Evolutionary conservation across 306 rosid species (phyloP), one percentile per base, ranked within the genome.

Genomic region (Medicago truncatula): DNA sequence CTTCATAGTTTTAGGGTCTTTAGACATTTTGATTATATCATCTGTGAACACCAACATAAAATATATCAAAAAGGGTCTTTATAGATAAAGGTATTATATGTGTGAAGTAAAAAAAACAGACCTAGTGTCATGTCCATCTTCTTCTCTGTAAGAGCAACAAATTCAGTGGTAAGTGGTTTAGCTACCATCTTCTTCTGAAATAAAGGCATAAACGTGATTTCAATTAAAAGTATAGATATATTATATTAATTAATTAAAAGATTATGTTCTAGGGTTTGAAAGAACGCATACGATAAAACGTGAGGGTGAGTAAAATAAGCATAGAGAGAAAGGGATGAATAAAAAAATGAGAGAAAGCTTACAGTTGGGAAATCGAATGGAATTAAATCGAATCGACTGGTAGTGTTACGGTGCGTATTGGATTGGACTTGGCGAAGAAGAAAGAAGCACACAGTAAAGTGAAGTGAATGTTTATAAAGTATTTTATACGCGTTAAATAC

Each of bases 121-220:
- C 98, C 98, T 78, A 96, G 62, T 8, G 96, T 76, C 99, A 96
- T 96, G 83, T 90, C 96, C 97, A 96, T 89, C 86, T 96, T 96
- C 93, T 96, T 92, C 89, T 92, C 99, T 5, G 99, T 92, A 28
- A 92, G 86, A 9, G 98, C 99, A 80, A 96, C 87, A 1, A 95
- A 85, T 78, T 89, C 86, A 0, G 88, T 85, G 21, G 91, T 84
- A 69, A 88, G 90, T 36, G 98, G 97, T 79, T 92, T 92, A 5
- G 93, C 73, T 53, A 85, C 93, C 99, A 96, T 96, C 31, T 28
- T 28, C 4, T 28, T 28, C 93, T 90, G 80, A 21, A 1, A 65
- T 12, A 18, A 73, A 28, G 17, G 60, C 12, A 63, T 49, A 68
- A 0, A 52, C 28, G 18, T 53, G 40, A 46, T 5, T 15, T 2